phyloP scores from a whole-genome alignment of 164 flowering plant genomes.

The Nymphaea colorata region DNA sequence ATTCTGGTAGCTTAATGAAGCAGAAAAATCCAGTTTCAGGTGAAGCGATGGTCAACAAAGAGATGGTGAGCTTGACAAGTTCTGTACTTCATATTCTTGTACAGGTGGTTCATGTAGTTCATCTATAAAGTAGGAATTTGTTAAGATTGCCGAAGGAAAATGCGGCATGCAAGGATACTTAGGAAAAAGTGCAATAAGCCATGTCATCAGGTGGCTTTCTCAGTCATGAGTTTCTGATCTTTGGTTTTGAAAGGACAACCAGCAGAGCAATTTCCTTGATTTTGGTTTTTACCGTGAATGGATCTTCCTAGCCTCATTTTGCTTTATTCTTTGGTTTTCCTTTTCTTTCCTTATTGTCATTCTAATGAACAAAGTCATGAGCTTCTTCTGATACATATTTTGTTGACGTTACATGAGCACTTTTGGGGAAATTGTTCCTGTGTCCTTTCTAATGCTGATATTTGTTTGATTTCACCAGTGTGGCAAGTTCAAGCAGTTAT shows the following conservation, averaged over 20 bases:
- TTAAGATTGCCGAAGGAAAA: too few species aligned
- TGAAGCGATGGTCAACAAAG: conserved; percentile 46
- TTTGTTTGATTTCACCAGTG: background rate
- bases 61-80: conserved; percentile 29
- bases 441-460: background rate
- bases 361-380: too few species aligned
- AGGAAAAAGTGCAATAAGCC: too few species aligned
- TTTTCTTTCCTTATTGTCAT: too few species aligned
- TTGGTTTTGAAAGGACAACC: background rate
- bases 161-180: too few species aligned
- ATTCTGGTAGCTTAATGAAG: conserved; percentile 45
- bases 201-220: background rate
- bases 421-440: background rate
- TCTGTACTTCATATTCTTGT: background rate
- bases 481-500: background rate
- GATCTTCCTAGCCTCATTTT: too few species aligned
- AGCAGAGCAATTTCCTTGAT: background rate
- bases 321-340: too few species aligned
- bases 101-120: too few species aligned
- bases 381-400: too few species aligned
- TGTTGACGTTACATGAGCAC: background rate
- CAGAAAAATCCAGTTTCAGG: conserved; percentile 56
- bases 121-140: too few species aligned
- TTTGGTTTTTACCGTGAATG: too few species aligned
- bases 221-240: background rate